These are phyloP conservation scores for Carpinus fangiana DNA, from an alignment of 306 rosid genomes.

Conservation along the genomic window DNA sequence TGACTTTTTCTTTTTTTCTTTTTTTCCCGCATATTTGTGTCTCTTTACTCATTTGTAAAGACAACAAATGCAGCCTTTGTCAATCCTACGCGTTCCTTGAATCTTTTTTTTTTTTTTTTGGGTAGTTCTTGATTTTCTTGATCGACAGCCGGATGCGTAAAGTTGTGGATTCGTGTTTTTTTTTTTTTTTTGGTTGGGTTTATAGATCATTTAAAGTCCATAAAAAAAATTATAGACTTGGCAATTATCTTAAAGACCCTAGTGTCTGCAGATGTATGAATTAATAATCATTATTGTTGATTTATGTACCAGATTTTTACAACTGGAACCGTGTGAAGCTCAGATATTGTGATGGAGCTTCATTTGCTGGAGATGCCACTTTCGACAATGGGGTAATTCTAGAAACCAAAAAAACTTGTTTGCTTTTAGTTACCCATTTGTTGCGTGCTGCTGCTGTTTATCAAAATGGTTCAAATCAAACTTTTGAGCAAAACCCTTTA, in stretches of 20 bases:
- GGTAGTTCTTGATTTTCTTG: too few relatives aligned
- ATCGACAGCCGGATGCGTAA: too few relatives aligned
- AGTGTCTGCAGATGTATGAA: background rate
- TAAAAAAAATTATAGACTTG: background rate
- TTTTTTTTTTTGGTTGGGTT: background rate
- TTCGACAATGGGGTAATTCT: conserved; percentile 68
- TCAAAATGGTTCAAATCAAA: too few relatives aligned
- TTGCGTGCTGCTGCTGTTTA: too few relatives aligned
- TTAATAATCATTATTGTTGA: background rate
- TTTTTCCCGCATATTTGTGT: too few relatives aligned
- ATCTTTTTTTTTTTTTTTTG: too few relatives aligned
- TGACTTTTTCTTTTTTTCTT: background rate
- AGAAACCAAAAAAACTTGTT: background rate
- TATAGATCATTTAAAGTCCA: background rate
- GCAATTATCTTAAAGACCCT: background rate
- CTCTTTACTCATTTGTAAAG: too few relatives aligned
- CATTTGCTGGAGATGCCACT: conserved; percentile 72
- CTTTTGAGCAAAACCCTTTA: background rate
- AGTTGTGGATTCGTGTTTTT: too few relatives aligned
- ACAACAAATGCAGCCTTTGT: too few relatives aligned
- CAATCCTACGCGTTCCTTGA: too few relatives aligned
- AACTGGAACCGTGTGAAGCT: conserved; percentile 98
- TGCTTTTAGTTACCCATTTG: background rate
- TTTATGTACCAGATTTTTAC: conserved; percentile 71
- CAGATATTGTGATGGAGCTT: conserved; percentile 96